These are phyloP conservation scores for Geotrichum carabidarum DNA, from an alignment of 1,139 yeast species.

Conservation along the genomic window DNA sequence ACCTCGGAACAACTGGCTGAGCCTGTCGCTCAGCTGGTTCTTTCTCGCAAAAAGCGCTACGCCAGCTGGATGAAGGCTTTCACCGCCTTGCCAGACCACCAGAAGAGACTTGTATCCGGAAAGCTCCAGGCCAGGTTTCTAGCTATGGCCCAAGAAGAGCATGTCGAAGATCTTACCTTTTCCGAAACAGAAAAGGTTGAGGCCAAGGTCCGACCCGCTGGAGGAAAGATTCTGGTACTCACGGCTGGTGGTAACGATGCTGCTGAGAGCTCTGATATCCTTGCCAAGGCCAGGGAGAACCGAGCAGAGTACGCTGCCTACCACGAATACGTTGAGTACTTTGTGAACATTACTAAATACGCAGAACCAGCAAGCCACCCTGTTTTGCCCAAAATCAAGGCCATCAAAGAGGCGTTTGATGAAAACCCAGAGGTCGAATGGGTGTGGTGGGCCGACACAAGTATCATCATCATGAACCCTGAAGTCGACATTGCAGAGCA, in stretches of 20 bases:
- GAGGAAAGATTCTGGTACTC: constrained; percentile 30
- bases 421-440: constrained; percentile 34
- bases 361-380: constrained; percentile 20
- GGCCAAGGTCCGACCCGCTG: constrained; percentile 26
- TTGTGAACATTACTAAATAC: constrained; percentile 29
- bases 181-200: constrained; percentile 15
- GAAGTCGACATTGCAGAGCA: constrained; percentile 32
- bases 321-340: constrained; percentile 35
- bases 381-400: constrained; percentile 35
- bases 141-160: constrained; percentile 16
- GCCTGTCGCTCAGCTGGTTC: constrained; percentile 8
- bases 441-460: constrained; percentile 38
- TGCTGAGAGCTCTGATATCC: constrained; percentile 26
- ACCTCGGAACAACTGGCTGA: constrained; percentile 9
- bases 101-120: constrained; percentile 7
- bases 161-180: background rate
- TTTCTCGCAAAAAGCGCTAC: constrained; percentile 15
- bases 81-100: background rate
- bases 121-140: constrained; percentile 15
- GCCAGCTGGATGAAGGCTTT: constrained; percentile 15
- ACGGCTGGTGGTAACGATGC: constrained; percentile 33
- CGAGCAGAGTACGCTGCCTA: constrained; percentile 34
- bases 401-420: constrained; percentile 32
- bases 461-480: constrained; percentile 34
- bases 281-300: constrained; percentile 30